Conservation (phyloP, 768 basidiomycete species). For the Dendrothele bispora region DNA sequence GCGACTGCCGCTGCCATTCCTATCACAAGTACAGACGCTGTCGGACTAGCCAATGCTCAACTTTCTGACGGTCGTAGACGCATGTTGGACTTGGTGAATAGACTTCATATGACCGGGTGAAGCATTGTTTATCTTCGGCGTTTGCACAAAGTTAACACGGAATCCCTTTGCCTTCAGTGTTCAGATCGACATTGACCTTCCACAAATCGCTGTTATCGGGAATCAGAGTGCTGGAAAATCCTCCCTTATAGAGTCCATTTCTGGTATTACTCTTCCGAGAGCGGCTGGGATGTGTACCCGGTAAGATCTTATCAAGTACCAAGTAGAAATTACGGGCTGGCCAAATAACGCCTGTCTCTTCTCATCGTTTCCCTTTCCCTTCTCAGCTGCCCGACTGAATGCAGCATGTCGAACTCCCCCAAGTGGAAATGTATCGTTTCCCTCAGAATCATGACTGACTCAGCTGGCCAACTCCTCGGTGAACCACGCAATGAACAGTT, state of each 20-base stretch:
- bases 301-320: conserved; percentile 28
- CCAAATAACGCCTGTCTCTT: neutral
- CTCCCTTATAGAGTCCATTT: conserved; percentile 76
- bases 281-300: conserved; percentile 78
- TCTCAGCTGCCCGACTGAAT: conserved; percentile 40
- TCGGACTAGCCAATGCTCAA: conserved; percentile 54
- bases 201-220: conserved; percentile 73
- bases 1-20: too few species aligned
- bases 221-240: conserved; percentile 77
- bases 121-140: conserved; percentile 6
- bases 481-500: conserved; percentile 41
- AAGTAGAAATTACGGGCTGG: too few species aligned
- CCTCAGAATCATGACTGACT: conserved; percentile 44
- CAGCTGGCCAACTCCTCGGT: conserved; percentile 34
- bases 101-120: conserved; percentile 62
- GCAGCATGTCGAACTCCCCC: conserved; percentile 43
- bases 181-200: conserved; percentile 69
- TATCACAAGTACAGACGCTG: too few species aligned
- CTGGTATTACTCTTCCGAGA: conserved; percentile 67
- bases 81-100: conserved; percentile 62
- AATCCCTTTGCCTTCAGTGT: conserved; percentile 40
- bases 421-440: conserved; percentile 55
- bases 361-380: neutral
- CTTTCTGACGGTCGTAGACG: conserved; percentile 41
- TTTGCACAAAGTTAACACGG: neutral